A percentile compares a stretch with the other conserved stretches of the same genome.
phyloP scores from a whole-genome alignment of 2,329 filamentous ascomycete genomes.

The Lanzia echinophila region DNA sequence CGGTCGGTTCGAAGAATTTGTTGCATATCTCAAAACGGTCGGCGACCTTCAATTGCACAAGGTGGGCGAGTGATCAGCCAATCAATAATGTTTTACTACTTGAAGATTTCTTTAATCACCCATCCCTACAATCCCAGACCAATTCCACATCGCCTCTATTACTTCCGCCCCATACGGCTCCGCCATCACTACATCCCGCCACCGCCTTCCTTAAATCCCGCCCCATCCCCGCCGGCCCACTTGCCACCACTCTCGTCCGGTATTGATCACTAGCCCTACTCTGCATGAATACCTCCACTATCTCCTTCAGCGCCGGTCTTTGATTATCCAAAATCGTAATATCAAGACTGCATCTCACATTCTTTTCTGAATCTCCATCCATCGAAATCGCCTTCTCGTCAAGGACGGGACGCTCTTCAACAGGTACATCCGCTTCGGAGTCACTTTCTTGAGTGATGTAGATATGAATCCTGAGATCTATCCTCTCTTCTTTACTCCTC shows the following conservation, averaged over 20 bases:
- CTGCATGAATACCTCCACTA: constrained; percentile 44
- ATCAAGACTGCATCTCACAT: neutral
- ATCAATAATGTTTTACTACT: neutral
- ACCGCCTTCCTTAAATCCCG: constrained; percentile 49
- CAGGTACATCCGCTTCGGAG: neutral
- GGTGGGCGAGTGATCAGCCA: no score
- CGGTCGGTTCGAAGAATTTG: no score
- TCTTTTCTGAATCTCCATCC: neutral
- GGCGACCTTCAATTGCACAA: neutral
- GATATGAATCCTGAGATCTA: constrained; percentile 45
- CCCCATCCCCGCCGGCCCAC: constrained; percentile 54
- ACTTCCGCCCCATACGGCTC: constrained; percentile 48
- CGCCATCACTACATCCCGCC: constrained; percentile 45
- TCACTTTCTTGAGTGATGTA: constrained; percentile 44
- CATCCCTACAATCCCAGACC: constrained; percentile 50
- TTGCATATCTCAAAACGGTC: neutral
- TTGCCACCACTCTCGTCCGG: constrained; percentile 50
- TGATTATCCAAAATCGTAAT: neutral
- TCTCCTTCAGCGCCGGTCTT: constrained; percentile 19
- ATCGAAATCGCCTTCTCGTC: neutral
- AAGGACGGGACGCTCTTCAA: neutral
- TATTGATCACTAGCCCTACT: constrained; percentile 37
- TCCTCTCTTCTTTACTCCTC: constrained; percentile 32
- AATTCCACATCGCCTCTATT: constrained; percentile 49
- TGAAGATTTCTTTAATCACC: neutral